Percentiles rank a stretch among this genome's conserved stretches.
phyloP scores from a whole-genome alignment of 169 alveolate genomes.

The Cryptosporidium bovis region DNA sequence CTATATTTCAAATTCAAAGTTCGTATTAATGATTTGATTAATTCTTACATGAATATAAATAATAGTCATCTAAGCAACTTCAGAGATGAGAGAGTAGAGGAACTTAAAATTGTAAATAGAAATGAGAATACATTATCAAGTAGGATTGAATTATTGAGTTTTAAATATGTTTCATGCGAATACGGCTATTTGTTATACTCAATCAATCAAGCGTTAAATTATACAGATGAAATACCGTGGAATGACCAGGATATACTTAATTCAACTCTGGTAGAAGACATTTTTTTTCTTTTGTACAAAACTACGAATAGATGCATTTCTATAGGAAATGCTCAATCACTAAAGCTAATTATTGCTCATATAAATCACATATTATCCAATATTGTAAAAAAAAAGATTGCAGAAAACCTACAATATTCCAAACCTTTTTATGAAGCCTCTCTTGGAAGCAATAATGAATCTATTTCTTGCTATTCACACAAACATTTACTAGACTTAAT shows the following conservation, averaged over 20 bases:
- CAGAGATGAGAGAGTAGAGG: not conserved
- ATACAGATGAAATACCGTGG: conserved; percentile 59
- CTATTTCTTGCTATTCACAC: conserved; percentile 13
- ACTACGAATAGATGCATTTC: conserved; percentile 50
- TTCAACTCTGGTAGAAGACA: conserved; percentile 66
- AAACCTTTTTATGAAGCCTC: conserved; percentile 37
- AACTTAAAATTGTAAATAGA: not conserved
- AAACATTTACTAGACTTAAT: conserved; percentile 28
- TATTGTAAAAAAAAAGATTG: conserved; percentile 44
- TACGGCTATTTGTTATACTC: conserved; percentile 54
- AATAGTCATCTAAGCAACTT: not conserved
- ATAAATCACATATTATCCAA: conserved; percentile 38
- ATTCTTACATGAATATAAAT: conserved; percentile 10
- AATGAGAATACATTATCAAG: not conserved
- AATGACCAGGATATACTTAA: conserved; percentile 47
- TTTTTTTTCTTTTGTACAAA: conserved; percentile 55
- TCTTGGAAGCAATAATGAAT: conserved; percentile 60
- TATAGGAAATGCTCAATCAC: conserved; percentile 31
- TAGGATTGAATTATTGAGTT: conserved; percentile 37
- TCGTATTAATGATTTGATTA: conserved; percentile 32
- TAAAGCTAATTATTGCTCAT: conserved; percentile 34
- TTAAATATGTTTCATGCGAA: conserved; percentile 64
- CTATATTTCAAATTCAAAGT: conserved; percentile 49
- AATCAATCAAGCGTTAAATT: conserved; percentile 51
- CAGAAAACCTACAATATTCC: conserved; percentile 40